phyloP scores from a whole-genome alignment of 257 asterid genomes.

The Nicotiana noctiflora region DNA sequence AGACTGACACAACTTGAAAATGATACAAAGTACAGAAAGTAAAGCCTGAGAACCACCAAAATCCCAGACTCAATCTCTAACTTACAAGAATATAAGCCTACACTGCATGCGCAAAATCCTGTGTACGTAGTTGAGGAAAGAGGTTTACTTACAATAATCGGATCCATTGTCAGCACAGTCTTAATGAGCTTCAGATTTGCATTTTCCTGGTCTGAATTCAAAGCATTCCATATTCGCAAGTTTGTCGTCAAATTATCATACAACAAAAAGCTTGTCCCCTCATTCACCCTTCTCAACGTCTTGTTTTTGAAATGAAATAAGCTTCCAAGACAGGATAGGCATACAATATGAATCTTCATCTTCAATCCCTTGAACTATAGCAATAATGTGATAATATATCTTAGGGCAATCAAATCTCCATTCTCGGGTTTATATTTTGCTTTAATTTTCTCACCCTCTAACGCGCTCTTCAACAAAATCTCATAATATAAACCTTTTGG shows the following conservation, averaged over 20 bases:
- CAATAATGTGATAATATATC: conserved; percentile 21
- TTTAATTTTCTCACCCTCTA: too few species aligned
- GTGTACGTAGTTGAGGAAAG: neutral
- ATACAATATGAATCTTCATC: neutral
- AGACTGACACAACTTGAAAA: too few species aligned
- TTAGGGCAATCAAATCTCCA: too few species aligned
- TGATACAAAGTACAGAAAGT: too few species aligned
- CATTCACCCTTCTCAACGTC: neutral
- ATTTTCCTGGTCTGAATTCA: conserved; percentile 18
- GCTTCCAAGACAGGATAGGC: conserved; percentile 17
- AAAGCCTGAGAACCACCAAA: neutral
- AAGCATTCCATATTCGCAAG: conserved; percentile 37
- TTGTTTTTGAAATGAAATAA: neutral
- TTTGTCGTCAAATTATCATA: conserved; percentile 37
- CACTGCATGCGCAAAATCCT: too few species aligned
- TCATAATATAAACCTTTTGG: too few species aligned
- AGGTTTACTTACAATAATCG: conserved; percentile 18
- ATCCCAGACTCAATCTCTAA: neutral
- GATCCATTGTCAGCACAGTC: conserved; percentile 14
- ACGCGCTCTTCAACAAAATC: too few species aligned
- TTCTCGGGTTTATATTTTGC: too few species aligned
- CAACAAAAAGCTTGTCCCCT: conserved; percentile 18
- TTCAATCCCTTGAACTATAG: conserved; percentile 13
- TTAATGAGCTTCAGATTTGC: conserved; percentile 19
- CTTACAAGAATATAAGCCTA: neutral